Percentiles rank a stretch among this genome's conserved stretches.
Evolutionary conservation across 2,329 filamentous ascomycete genomes (phyloP).

Genomic region (Fusarium buxicola): DNA sequence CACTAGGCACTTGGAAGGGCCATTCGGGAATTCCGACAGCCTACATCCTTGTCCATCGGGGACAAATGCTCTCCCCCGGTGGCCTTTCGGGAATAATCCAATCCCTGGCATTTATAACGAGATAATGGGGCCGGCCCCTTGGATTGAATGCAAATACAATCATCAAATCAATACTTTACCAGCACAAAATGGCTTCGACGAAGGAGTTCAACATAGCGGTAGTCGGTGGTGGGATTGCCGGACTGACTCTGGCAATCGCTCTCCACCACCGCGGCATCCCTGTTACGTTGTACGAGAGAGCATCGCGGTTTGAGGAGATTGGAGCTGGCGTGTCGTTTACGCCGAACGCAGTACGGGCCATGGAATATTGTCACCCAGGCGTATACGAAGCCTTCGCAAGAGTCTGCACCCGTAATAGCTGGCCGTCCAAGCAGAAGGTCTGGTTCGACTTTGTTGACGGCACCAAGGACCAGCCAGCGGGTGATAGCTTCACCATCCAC

Average conservation of each 20-base stretch:
- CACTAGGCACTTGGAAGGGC: too few species aligned
- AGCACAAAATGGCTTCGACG: background rate
- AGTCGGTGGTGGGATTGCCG: slow-evolving; percentile 26
- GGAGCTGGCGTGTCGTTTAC: slow-evolving; percentile 22
- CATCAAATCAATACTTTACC: too few species aligned
- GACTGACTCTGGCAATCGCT: slow-evolving; percentile 13
- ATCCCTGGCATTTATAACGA: too few species aligned
- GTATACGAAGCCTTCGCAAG: slow-evolving; percentile 1
- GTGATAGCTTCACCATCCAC: background rate
- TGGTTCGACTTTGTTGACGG: slow-evolving; percentile 23
- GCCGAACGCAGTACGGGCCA: slow-evolving; percentile 14
- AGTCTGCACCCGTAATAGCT: slow-evolving; percentile 9
- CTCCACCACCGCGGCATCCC: slow-evolving; percentile 12
- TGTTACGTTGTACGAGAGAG: slow-evolving; percentile 22
- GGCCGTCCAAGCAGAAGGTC: slow-evolving; percentile 2
- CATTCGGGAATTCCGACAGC: too few species aligned
- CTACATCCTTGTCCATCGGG: too few species aligned
- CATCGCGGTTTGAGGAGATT: slow-evolving; percentile 20
- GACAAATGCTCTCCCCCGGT: too few species aligned
- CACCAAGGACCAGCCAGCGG: slow-evolving; percentile 5
- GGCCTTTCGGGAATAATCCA: too few species aligned
- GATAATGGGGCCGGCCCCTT: too few species aligned
- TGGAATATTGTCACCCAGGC: slow-evolving; percentile 6
- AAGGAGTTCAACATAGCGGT: slow-evolving; percentile 51
- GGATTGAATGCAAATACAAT: too few species aligned